Conservation (phyloP, 2,329 filamentous ascomycete genomes). For the Diaporthe sp. region DNA sequence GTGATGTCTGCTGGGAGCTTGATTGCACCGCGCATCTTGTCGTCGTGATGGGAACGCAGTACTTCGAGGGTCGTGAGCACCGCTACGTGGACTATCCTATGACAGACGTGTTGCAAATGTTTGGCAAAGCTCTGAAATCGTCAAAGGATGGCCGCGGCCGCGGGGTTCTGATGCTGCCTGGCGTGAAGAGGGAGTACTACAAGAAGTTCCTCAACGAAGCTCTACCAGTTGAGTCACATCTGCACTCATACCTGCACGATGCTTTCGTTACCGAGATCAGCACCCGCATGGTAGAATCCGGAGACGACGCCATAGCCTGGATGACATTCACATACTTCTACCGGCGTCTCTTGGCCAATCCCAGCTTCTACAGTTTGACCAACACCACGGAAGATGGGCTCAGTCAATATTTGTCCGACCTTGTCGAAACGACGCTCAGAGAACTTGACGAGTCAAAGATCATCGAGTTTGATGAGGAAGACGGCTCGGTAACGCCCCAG, state of each 20-base stretch:
- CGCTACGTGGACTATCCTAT: slow-evolving; percentile 97
- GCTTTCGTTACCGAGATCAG: slow-evolving; percentile 98
- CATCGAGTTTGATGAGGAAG: slow-evolving; percentile 94
- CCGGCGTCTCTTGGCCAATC: slow-evolving; percentile 92
- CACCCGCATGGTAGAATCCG: slow-evolving; percentile 94
- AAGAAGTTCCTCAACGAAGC: slow-evolving; percentile 99
- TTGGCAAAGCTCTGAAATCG: slow-evolving; percentile 89
- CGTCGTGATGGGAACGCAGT: slow-evolving; percentile 97
- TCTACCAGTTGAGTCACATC: slow-evolving; percentile 92
- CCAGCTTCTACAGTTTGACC: slow-evolving; percentile 93
- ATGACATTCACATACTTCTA: slow-evolving; percentile 99
- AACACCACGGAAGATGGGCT: slow-evolving; percentile 92
- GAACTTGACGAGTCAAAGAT: slow-evolving; percentile 95
- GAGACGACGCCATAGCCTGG: slow-evolving; percentile 98
- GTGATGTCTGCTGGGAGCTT: slow-evolving; percentile 97
- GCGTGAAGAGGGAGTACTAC: slow-evolving; percentile 97
- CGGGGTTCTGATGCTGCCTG: slow-evolving; percentile 96
- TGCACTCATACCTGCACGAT: slow-evolving; percentile 93
- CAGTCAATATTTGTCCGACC: slow-evolving; percentile 93
- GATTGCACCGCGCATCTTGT: slow-evolving; percentile 91
- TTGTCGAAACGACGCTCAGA: slow-evolving; percentile 92
- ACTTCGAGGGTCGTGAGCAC: slow-evolving; percentile 96
- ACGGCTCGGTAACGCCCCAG: slow-evolving; percentile 88
- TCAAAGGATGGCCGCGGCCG: slow-evolving; percentile 84
- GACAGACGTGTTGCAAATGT: slow-evolving; percentile 97